These are phyloP conservation scores for Candida chauliodis DNA, from an alignment of 805 yeast genomes.

Conservation along the genomic window DNA sequence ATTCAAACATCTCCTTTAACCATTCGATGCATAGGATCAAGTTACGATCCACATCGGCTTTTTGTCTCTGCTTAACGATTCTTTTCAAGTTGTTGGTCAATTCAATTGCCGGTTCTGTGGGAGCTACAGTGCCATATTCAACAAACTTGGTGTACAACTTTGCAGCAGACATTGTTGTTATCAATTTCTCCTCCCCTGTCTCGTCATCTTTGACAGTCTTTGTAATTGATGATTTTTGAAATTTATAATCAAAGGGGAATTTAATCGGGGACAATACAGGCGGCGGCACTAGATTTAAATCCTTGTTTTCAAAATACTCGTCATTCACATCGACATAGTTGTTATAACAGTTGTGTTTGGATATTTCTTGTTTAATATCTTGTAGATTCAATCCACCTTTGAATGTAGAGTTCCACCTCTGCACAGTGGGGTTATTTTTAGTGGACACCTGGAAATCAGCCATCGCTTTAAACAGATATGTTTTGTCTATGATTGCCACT, in stretches of 20 bases:
- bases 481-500: constrained; percentile 61
- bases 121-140: constrained; percentile 45
- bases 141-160: constrained; percentile 54
- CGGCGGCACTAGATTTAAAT: constrained; percentile 76
- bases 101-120: constrained; percentile 47
- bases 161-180: constrained; percentile 40
- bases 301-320: constrained; percentile 25
- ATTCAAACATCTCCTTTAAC: constrained; percentile 49
- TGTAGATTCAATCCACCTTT: constrained; percentile 22
- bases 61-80: constrained; percentile 30
- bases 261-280: constrained; percentile 74
- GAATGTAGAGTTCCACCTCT: constrained; percentile 25
- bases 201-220: constrained; percentile 48
- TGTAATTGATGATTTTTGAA: constrained; percentile 64
- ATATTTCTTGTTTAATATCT: constrained; percentile 21
- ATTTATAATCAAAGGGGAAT: constrained; percentile 75
- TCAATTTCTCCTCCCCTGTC: constrained; percentile 56
- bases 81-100: constrained; percentile 33
- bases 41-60: neutral
- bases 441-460: constrained; percentile 82
- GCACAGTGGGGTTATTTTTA: constrained; percentile 41
- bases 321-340: constrained; percentile 10
- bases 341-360: constrained; percentile 25
- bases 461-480: constrained; percentile 76
- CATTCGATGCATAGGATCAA: constrained; percentile 34